Conservation (phyloP, 768 basidiomycete genomes). For the Amanita molliuscula region DNA sequence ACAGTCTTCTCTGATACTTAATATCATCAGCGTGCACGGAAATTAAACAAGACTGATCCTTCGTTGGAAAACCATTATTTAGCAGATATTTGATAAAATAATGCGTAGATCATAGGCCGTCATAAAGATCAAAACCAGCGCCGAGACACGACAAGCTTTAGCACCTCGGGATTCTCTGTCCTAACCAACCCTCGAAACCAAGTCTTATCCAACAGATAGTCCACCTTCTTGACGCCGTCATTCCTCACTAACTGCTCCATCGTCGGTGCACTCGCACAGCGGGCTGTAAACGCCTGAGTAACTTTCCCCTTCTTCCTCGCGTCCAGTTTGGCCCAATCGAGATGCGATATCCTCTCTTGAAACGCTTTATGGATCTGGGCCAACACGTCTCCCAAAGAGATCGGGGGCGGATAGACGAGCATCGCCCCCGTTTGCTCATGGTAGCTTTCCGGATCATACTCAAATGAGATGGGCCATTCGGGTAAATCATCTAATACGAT, state of each 20-base stretch:
- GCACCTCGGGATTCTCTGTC: slow-evolving; percentile 1
- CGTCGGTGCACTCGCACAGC: background rate
- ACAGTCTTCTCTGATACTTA: too few species aligned
- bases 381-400: slow-evolving; percentile 8
- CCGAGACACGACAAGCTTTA: slow-evolving; percentile 8
- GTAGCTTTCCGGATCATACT: slow-evolving; percentile 2
- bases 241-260: slow-evolving; percentile 3
- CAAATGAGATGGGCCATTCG: slow-evolving; percentile 2
- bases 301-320: background rate
- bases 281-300: slow-evolving; percentile 5
- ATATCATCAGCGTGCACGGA: too few species aligned
- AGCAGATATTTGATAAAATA: too few species aligned
- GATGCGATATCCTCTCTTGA: slow-evolving; percentile 7
- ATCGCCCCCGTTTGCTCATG: slow-evolving; percentile 2
- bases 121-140: background rate
- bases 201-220: slow-evolving; percentile 8
- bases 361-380: slow-evolving; percentile 4
- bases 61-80: too few species aligned
- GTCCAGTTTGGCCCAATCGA: slow-evolving; percentile 6
- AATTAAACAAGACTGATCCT: too few species aligned
- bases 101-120: background rate
- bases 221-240: slow-evolving; percentile 9
- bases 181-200: slow-evolving; percentile 9
- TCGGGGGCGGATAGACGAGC: slow-evolving; percentile 5
- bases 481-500: slow-evolving; percentile 3